A percentile compares a stretch with the other conserved stretches of the same genome.
Evolutionary conservation across 805 yeast genomes (phyloP).

Genomic region (Yamadazyma paraphyllophila): DNA sequence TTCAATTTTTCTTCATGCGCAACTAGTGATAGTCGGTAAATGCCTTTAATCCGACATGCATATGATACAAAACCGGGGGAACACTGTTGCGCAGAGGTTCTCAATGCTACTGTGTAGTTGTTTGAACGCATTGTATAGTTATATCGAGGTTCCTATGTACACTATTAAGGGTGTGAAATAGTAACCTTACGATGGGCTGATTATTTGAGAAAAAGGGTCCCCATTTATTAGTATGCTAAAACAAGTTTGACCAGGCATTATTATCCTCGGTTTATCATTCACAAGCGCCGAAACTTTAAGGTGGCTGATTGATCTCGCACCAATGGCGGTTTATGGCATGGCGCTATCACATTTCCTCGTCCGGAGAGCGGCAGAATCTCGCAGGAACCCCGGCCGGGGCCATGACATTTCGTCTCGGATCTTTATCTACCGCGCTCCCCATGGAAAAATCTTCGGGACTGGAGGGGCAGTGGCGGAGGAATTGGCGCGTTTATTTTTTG

Average conservation of each 20-base stretch:
- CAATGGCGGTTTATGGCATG: background rate
- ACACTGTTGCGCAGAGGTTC: background rate
- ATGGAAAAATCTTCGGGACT: conserved; percentile 4
- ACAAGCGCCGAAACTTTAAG: background rate
- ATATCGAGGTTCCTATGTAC: background rate
- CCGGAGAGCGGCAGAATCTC: background rate
- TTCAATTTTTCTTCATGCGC: background rate
- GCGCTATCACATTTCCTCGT: background rate
- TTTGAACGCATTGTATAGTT: background rate
- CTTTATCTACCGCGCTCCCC: background rate
- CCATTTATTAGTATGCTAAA: too few species aligned
- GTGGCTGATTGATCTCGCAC: background rate
- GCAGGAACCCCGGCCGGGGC: too few species aligned
- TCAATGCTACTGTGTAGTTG: background rate
- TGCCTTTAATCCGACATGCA: background rate
- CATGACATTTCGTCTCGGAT: background rate
- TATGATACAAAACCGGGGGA: background rate
- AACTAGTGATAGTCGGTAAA: background rate
- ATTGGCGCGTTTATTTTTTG: background rate
- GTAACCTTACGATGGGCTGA: too few species aligned
- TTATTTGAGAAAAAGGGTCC: too few species aligned
- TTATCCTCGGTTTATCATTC: background rate
- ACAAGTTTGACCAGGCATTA: background rate
- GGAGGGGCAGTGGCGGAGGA: conserved; percentile 5
- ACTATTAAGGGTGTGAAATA: background rate